Conservation (phyloP, 768 basidiomycete species). For the Collybia nuda region DNA sequence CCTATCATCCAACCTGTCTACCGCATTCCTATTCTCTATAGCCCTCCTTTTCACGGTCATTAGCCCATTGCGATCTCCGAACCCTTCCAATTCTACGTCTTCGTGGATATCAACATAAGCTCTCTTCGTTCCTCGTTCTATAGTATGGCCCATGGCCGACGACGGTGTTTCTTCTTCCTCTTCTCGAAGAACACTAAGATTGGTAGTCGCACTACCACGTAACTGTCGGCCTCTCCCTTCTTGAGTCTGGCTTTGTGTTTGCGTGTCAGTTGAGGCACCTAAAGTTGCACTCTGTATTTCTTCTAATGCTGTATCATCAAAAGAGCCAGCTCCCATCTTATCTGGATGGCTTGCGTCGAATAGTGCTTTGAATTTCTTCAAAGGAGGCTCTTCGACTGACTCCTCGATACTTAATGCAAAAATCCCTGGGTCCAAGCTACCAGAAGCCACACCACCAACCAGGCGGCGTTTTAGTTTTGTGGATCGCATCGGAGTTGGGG, state of each 20-base stretch:
- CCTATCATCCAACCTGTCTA: conserved; percentile 15
- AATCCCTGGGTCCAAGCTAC: conserved; percentile 18
- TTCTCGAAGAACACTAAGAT: conserved; percentile 34
- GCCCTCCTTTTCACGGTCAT: conserved; percentile 43
- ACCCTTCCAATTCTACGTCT: conserved; percentile 35
- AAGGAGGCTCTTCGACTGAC: conserved; percentile 47
- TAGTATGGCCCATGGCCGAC: conserved; percentile 8
- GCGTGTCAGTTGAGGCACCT: conserved; percentile 26
- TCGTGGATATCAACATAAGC: conserved; percentile 33
- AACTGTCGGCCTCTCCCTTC: conserved; percentile 15
- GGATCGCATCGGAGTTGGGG: conserved; percentile 38
- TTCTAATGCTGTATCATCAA: conserved; percentile 15
- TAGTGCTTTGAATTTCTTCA: conserved; percentile 70
- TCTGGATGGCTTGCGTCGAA: conserved; percentile 67
- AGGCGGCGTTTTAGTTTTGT: conserved; percentile 56
- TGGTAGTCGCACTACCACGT: conserved; percentile 3
- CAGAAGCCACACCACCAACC: conserved; percentile 24
- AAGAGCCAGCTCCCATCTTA: conserved; percentile 12
- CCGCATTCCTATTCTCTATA: conserved; percentile 35
- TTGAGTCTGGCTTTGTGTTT: conserved; percentile 32
- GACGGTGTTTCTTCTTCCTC: conserved; percentile 57
- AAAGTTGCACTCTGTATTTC: conserved; percentile 7
- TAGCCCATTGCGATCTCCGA: conserved; percentile 13
- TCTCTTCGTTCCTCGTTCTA: conserved; percentile 34
- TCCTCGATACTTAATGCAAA: conserved; percentile 21